Conservation (phyloP, 1,139 yeast species). For the Kurtzmaniella quercitrusa region DNA sequence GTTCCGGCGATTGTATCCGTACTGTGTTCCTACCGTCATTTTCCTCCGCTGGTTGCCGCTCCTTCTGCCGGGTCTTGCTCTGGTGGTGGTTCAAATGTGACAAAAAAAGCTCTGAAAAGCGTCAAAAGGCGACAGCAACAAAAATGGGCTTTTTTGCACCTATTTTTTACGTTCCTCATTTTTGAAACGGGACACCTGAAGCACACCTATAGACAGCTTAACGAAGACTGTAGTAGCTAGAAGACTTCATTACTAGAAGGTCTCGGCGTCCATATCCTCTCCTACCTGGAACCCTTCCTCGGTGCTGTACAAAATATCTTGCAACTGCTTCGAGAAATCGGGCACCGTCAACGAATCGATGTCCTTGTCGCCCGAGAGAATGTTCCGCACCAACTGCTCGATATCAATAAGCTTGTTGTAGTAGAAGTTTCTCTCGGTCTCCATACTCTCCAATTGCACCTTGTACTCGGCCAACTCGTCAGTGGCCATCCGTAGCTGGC, state of each 20-base stretch:
- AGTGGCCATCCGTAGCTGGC: conserved; percentile 11
- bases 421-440: conserved; percentile 82
- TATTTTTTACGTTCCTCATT: not conserved
- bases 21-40: conserved; percentile 27
- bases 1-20: conserved; percentile 30
- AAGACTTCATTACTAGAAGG: conserved; percentile 5
- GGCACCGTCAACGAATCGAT: conserved; percentile 24
- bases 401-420: conserved; percentile 85
- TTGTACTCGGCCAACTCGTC: conserved; percentile 52
- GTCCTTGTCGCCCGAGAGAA: conserved; percentile 39
- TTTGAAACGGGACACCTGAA: too few relatives aligned
- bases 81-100: not conserved
- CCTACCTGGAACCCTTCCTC: conserved; percentile 69
- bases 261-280: conserved; percentile 14
- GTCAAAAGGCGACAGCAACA: not conserved
- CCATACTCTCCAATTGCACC: conserved; percentile 54
- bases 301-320: conserved; percentile 72
- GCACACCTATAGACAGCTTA: too few relatives aligned
- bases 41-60: not conserved
- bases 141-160: not conserved
- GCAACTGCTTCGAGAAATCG: conserved; percentile 57
- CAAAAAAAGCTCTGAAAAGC: not conserved
- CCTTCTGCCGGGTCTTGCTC: not conserved
- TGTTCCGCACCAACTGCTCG: conserved; percentile 71
- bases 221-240: too few relatives aligned